Conservation (phyloP, 768 basidiomycete genomes). For the Leucogyrophana mollusca region DNA sequence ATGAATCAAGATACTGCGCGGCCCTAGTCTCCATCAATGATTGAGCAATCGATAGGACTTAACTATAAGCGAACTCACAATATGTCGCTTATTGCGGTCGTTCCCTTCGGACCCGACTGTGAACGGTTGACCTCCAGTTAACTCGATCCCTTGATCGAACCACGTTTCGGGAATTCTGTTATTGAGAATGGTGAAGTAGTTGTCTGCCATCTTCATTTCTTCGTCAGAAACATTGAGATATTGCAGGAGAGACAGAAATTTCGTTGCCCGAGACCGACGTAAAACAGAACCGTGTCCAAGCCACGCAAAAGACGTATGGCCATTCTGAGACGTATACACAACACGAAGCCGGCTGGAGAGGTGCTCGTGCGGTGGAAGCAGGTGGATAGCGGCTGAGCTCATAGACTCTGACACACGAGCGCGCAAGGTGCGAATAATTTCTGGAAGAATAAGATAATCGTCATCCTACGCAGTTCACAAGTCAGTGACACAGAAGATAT, state of each 20-base stretch:
- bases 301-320: slow-evolving; percentile 65
- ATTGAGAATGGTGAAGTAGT: slow-evolving; percentile 60
- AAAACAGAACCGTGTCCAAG: slow-evolving; percentile 64
- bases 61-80: slow-evolving; percentile 40
- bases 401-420: slow-evolving; percentile 30
- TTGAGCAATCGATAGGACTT: not conserved
- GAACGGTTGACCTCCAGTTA: slow-evolving; percentile 61
- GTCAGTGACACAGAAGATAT: slow-evolving; percentile 3
- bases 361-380: slow-evolving; percentile 62
- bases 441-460: slow-evolving; percentile 60
- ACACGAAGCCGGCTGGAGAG: slow-evolving; percentile 52
- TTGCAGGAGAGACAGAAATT: slow-evolving; percentile 50
- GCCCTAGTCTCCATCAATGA: slow-evolving; percentile 39
- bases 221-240: slow-evolving; percentile 44
- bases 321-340: slow-evolving; percentile 30
- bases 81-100: slow-evolving; percentile 55
- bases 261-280: slow-evolving; percentile 36
- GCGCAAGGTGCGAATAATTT: slow-evolving; percentile 52
- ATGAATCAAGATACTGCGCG: slow-evolving; percentile 39
- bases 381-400: slow-evolving; percentile 39
- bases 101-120: slow-evolving; percentile 59
- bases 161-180: slow-evolving; percentile 59
- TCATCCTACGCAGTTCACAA: slow-evolving; percentile 49
- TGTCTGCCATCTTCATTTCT: slow-evolving; percentile 66
- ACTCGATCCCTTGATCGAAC: slow-evolving; percentile 62